These are phyloP conservation scores for Auricularia sp. DNA, from an alignment of 768 basidiomycete genomes.

Conservation along the genomic window DNA sequence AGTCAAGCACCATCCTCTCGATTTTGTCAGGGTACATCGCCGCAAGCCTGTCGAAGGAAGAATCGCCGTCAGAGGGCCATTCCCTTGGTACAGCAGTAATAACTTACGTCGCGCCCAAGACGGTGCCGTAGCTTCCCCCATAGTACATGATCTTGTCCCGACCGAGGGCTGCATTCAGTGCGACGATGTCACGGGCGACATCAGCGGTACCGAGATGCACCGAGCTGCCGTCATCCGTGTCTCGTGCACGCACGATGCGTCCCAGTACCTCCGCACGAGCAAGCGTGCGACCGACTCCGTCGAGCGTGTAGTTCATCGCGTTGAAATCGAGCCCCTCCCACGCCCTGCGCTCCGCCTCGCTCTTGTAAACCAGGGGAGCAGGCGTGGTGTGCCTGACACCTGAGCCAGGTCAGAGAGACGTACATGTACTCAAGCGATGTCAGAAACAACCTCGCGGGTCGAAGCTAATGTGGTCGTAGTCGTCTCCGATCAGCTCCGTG, in stretches of 20 bases:
- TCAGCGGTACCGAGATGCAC: constrained; percentile 11
- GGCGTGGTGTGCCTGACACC: background rate
- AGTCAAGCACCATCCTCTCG: background rate
- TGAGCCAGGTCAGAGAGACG: background rate
- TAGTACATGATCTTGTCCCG: constrained; percentile 17
- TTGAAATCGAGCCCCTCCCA: background rate
- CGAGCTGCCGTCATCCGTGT: background rate
- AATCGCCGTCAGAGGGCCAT: background rate
- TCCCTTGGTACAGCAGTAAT: constrained; percentile 18
- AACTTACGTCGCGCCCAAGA: constrained; percentile 22
- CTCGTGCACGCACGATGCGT: background rate
- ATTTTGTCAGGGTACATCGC: background rate
- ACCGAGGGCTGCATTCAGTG: constrained; percentile 10
- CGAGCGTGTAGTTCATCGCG: background rate
- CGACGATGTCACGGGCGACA: constrained; percentile 13
- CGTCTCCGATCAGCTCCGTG: constrained; percentile 26
- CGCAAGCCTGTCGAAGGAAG: background rate
- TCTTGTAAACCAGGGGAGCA: background rate
- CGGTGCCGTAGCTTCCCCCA: constrained; percentile 22
- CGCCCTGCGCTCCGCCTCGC: background rate
- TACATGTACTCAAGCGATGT: background rate
- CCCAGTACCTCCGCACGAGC: background rate
- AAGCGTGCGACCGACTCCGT: background rate
- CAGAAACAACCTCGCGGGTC: constrained; percentile 31
- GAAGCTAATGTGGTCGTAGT: constrained; percentile 37